Evolutionary conservation across 2,329 filamentous ascomycete species (phyloP).

Genomic region (Penicillium sp.): DNA sequence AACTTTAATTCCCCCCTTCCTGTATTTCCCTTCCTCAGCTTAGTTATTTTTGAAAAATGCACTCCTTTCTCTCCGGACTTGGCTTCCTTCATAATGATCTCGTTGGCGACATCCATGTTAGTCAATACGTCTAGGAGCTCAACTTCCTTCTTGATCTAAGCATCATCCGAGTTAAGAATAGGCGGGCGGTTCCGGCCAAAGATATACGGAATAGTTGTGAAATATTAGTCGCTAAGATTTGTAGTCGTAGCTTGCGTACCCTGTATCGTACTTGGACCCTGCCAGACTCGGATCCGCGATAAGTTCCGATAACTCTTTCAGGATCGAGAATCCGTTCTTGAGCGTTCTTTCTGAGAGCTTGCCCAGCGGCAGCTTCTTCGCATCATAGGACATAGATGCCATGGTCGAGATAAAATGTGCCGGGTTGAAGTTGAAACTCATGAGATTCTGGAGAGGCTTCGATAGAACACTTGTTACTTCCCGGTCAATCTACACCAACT

Average conservation of each 20-base stretch:
- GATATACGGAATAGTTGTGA: conserved; percentile 73
- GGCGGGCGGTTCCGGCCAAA: conserved; percentile 72
- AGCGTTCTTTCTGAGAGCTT: conserved; percentile 79
- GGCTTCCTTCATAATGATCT: too few relatives aligned
- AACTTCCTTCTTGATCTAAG: conserved; percentile 66
- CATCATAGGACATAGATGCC: conserved; percentile 43
- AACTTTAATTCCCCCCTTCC: too few relatives aligned
- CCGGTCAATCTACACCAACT: too few relatives aligned
- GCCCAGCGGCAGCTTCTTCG: conserved; percentile 70
- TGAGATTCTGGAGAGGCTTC: conserved; percentile 59
- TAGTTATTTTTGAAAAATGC: too few relatives aligned
- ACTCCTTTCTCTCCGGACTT: too few relatives aligned
- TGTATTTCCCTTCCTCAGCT: too few relatives aligned
- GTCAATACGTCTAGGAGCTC: conserved; percentile 73
- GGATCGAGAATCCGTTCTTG: conserved; percentile 64
- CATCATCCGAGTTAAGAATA: conserved; percentile 54
- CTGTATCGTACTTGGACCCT: conserved; percentile 39
- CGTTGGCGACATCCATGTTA: conserved; percentile 76
- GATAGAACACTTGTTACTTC: conserved; percentile 54
- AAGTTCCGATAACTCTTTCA: conserved; percentile 68
- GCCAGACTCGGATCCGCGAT: conserved; percentile 53
- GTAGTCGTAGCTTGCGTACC: conserved; percentile 48
- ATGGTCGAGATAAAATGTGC: conserved; percentile 60
- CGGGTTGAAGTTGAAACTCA: conserved; percentile 79
- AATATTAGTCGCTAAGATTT: conserved; percentile 69